phyloP scores from a whole-genome alignment of 1,139 yeast species.

The Scheffersomyces cryptocercus region DNA sequence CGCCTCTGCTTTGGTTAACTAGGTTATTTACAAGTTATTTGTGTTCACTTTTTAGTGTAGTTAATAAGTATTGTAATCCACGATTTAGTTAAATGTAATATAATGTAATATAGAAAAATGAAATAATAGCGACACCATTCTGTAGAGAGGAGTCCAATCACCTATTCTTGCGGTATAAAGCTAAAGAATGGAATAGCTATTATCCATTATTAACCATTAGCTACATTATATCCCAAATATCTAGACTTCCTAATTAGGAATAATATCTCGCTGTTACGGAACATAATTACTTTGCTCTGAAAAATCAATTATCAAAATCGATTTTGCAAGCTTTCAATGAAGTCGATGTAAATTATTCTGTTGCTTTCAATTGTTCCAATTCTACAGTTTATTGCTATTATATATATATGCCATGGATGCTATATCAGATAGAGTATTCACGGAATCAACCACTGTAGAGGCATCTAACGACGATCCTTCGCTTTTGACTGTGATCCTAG shows the following conservation, averaged over 20 bases:
- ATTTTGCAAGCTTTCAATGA: too few species aligned
- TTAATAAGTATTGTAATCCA: slow-evolving; percentile 1
- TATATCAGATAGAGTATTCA: slow-evolving; percentile 67
- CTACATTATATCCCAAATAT: too few species aligned
- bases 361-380: not conserved
- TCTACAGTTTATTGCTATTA: not conserved
- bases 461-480: slow-evolving; percentile 69
- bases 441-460: slow-evolving; percentile 39
- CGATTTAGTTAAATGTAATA: slow-evolving; percentile 1
- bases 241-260: too few species aligned
- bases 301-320: too few species aligned
- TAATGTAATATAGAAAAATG: not conserved
- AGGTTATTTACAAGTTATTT: slow-evolving; percentile 30
- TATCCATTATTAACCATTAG: too few species aligned
- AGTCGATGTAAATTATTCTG: too few species aligned
- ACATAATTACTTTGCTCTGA: too few species aligned
- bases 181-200: too few species aligned
- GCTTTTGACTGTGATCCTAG: slow-evolving; percentile 74
- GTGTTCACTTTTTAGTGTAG: slow-evolving; percentile 2
- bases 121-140: not conserved
- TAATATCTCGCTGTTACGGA: too few species aligned
- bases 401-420: slow-evolving; percentile 57
- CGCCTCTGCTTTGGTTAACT: slow-evolving; percentile 99
- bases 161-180: too few species aligned
- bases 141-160: not conserved